These are phyloP conservation scores for Chalaropsis thielavioides DNA, from an alignment of 2,329 filamentous ascomycete genomes.

Conservation along the genomic window DNA sequence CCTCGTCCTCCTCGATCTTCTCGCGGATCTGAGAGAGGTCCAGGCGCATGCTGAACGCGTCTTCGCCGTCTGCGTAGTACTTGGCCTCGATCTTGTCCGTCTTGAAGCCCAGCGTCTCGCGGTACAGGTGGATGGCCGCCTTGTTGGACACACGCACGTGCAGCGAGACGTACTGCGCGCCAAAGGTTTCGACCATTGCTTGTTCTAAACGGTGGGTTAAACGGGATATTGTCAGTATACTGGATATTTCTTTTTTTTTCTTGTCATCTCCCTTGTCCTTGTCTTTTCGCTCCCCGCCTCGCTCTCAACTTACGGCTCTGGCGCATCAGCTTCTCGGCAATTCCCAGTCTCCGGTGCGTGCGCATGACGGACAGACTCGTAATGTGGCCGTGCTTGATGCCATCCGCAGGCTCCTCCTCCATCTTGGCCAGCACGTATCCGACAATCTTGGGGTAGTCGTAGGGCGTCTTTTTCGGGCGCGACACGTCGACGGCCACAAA, in stretches of 20 bases:
- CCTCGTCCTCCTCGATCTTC: slow-evolving; percentile 31
- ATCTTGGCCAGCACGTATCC: slow-evolving; percentile 99
- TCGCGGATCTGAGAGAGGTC: slow-evolving; percentile 52
- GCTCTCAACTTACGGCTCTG: slow-evolving; percentile 60
- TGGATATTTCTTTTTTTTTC: neutral
- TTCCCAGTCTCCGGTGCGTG: slow-evolving; percentile 76
- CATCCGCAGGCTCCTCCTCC: slow-evolving; percentile 92
- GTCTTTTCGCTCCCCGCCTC: too few species aligned
- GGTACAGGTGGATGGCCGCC: slow-evolving; percentile 82
- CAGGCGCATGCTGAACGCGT: slow-evolving; percentile 88
- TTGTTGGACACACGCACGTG: slow-evolving; percentile 92
- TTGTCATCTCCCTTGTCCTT: neutral
- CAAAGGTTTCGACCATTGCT: slow-evolving; percentile 92
- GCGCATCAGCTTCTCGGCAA: slow-evolving; percentile 95
- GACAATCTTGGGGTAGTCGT: slow-evolving; percentile 92
- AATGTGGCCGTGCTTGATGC: slow-evolving; percentile 88
- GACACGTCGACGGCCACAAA: slow-evolving; percentile 91
- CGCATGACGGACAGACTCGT: slow-evolving; percentile 92
- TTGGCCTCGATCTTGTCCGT: slow-evolving; percentile 74
- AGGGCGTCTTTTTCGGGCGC: slow-evolving; percentile 58
- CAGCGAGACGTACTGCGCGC: slow-evolving; percentile 81
- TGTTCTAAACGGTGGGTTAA: slow-evolving; percentile 43
- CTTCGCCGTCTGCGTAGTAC: slow-evolving; percentile 96
- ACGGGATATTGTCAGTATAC: neutral
- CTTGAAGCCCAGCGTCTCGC: slow-evolving; percentile 78